Base-by-base conservation (phyloP, 805 yeast genomes). In the Priceomyces carsonii region DNA sequence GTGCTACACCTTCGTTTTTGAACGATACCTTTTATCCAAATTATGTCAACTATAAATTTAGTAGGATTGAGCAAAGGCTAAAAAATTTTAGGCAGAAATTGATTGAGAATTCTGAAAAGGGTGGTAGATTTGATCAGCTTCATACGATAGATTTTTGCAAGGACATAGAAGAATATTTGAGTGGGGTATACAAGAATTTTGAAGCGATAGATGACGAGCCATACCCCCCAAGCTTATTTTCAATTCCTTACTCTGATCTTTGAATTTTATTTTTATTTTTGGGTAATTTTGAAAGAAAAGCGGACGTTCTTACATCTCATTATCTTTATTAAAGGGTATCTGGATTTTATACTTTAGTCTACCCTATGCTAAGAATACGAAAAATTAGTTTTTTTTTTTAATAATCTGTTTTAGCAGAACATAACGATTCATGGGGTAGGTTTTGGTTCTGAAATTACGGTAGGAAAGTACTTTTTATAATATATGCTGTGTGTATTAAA, bases 121-220 rank as follows among this genome's bases (percentile, higher is more conserved):
- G 15, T 8, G 18, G 17, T 8, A 39, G 34, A 17, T 30, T 30
- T 21, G 57, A 59, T 32, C 69, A 68, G 44, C 45, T 53, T 18
- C 51, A 52, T 24, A 57, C 66, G 6, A 55, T 63, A 27, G 42
- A 53, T 15, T 45, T 52, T 35, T 25, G 64, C 19, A 38, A 57
- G 45, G 48, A 50, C 8, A 46, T 56, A 17, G 55, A 57, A 32
- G 22, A 39, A 8, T 60, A 59, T 34, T 22, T 58, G 21, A 29
- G 40, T 4, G 44, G 44, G 14, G 40, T 51, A 18, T 60, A 59
- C 51, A 36, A 44, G 25, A 61, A 60, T 35, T 56, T 59, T 53
- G 64, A 59, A 36, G 46, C 48, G 13, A 25, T 29, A 9, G 20
- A 29, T 19, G 33, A 29, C 15, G 33, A 29, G 10, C 8, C n/a